phyloP scores from a whole-genome alignment of 129 eudicot species.

The Kitagawia praeruptora region DNA sequence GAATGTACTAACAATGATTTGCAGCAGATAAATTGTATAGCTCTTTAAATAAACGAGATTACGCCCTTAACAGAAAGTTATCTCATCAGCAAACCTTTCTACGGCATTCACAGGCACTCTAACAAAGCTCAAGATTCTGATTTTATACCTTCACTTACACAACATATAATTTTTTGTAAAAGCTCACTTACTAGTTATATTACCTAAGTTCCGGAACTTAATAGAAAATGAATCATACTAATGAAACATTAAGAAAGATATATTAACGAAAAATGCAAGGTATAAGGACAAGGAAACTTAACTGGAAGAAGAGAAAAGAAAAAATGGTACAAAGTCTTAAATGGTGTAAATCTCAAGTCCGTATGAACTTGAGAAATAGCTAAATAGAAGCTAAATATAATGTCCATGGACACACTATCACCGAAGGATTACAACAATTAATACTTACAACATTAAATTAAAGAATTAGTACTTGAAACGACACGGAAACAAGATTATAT shows the following conservation, averaged over 20 bases:
- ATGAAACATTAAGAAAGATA: not conserved
- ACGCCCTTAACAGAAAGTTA: not conserved
- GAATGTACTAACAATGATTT: not conserved
- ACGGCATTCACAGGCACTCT: not conserved
- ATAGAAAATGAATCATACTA: not conserved
- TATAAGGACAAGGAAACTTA: not conserved
- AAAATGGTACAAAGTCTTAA: not conserved
- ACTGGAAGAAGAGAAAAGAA: not conserved
- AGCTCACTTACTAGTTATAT: not conserved
- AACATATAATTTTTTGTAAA: not conserved
- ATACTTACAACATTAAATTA: not conserved
- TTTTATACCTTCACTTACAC: not conserved
- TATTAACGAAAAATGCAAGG: not conserved
- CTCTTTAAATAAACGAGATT: not conserved
- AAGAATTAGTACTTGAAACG: not conserved
- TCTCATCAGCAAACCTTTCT: not conserved
- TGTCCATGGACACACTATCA: not conserved
- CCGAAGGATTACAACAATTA: not conserved
- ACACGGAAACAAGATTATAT: not conserved
- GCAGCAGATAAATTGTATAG: not conserved
- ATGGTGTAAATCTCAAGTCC: not conserved
- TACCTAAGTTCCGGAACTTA: not conserved
- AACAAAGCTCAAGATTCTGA: not conserved
- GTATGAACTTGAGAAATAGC: not conserved
- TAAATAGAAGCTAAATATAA: not conserved